Evolutionary conservation across 2,329 filamentous ascomycete genomes (phyloP).

Genomic region (Beauveria bassiana): DNA sequence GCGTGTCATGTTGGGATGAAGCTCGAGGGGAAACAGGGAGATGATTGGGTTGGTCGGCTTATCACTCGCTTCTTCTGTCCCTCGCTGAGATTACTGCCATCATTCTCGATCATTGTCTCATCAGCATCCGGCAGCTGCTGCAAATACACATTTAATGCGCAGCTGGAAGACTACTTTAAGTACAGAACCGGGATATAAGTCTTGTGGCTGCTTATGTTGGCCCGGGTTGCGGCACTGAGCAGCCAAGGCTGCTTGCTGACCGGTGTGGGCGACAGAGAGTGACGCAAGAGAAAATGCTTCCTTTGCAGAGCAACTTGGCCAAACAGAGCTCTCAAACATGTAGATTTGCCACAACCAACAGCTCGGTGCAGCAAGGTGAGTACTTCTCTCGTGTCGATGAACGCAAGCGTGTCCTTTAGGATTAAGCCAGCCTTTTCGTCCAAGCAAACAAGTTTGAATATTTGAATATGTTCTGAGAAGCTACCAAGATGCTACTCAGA

Average conservation of each 20-base stretch:
- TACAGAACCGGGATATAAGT: neutral
- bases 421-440: too few relatives aligned
- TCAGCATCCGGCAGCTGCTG: neutral
- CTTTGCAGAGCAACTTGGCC: neutral
- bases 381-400: too few relatives aligned
- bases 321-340: neutral
- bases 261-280: neutral
- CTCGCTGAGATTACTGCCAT: neutral
- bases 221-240: slow-evolving; percentile 29
- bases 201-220: slow-evolving; percentile 28
- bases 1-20: too few relatives aligned
- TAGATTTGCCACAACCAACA: neutral
- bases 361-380: neutral
- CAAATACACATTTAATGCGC: neutral
- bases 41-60: too few relatives aligned
- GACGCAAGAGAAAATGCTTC: too few relatives aligned
- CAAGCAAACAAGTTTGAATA: neutral
- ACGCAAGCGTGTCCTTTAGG: too few relatives aligned
- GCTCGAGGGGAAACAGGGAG: too few relatives aligned
- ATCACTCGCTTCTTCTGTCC: neutral
- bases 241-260: slow-evolving; percentile 32
- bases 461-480: neutral
- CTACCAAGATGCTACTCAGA: too few relatives aligned
- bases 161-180: neutral
- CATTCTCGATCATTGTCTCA: neutral